Conservation (phyloP, 331 rosid species). For the Prunus yedoensis region DNA sequence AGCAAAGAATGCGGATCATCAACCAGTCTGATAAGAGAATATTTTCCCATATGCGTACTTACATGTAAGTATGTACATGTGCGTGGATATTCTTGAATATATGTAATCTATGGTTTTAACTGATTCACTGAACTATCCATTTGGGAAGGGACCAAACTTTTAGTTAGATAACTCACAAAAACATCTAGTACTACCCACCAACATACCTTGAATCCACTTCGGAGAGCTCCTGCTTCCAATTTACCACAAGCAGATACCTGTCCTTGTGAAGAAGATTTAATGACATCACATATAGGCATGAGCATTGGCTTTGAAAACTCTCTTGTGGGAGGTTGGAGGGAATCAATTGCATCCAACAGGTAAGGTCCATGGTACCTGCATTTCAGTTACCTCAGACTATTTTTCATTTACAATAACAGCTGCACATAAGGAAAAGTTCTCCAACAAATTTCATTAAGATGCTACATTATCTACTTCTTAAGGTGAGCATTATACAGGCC, state of each 20-base stretch:
- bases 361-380: constrained; percentile 69
- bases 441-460: neutral
- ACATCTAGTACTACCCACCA: constrained; percentile 16
- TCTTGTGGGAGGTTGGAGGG: constrained; percentile 76
- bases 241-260: constrained; percentile 92
- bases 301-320: constrained; percentile 83
- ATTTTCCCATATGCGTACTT: neutral
- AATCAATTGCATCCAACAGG: constrained; percentile 50
- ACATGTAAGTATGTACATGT: neutral
- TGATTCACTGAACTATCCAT: constrained; percentile 6
- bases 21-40: neutral
- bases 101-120: neutral
- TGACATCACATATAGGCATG: constrained; percentile 91
- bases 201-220: constrained; percentile 82
- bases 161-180: constrained; percentile 25
- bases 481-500: neutral
- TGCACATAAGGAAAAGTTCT: neutral
- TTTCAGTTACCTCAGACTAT: constrained; percentile 20
- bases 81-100: neutral
- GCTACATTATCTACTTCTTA: neutral
- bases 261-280: constrained; percentile 61
- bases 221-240: constrained; percentile 97
- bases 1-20: neutral
- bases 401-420: constrained; percentile 6
- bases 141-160: constrained; percentile 16